These are phyloP conservation scores for Barnettozyma hawaiiensis DNA, from an alignment of 1,139 yeast species.

Conservation along the genomic window DNA sequence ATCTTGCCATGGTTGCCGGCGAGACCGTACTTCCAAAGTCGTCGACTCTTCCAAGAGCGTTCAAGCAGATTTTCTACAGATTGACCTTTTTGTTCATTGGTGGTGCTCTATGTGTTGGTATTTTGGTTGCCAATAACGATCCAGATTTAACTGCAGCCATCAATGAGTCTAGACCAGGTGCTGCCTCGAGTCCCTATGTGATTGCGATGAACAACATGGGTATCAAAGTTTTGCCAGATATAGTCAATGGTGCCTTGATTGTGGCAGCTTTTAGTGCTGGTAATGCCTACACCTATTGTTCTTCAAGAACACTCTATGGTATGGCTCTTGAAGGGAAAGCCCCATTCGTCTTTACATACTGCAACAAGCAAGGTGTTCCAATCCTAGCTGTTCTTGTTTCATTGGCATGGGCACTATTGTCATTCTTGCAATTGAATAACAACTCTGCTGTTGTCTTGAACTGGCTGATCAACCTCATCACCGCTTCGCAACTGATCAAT, in stretches of 20 bases:
- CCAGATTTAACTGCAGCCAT: constrained; percentile 39
- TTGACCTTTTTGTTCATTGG: constrained; percentile 64
- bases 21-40: constrained; percentile 70
- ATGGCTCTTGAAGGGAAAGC: constrained; percentile 58
- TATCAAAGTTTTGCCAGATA: constrained; percentile 51
- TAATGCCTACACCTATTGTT: constrained; percentile 64
- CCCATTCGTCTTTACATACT: constrained; percentile 46
- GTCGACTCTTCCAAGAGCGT: constrained; percentile 70
- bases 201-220: constrained; percentile 53
- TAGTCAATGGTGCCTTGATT: constrained; percentile 57
- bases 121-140: constrained; percentile 49
- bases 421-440: constrained; percentile 50
- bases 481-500: constrained; percentile 75
- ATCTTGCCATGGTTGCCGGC: constrained; percentile 78
- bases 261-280: constrained; percentile 70
- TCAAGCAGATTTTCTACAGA: constrained; percentile 69
- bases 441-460: constrained; percentile 61
- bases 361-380: constrained; percentile 48
- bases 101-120: constrained; percentile 56
- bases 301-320: constrained; percentile 54
- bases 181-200: constrained; percentile 59
- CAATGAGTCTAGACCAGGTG: constrained; percentile 46
- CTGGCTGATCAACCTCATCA: constrained; percentile 72
- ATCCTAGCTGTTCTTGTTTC: constrained; percentile 41
- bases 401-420: constrained; percentile 38